phyloP scores from a whole-genome alignment of 83 land plant species.

The Picea mariana region DNA sequence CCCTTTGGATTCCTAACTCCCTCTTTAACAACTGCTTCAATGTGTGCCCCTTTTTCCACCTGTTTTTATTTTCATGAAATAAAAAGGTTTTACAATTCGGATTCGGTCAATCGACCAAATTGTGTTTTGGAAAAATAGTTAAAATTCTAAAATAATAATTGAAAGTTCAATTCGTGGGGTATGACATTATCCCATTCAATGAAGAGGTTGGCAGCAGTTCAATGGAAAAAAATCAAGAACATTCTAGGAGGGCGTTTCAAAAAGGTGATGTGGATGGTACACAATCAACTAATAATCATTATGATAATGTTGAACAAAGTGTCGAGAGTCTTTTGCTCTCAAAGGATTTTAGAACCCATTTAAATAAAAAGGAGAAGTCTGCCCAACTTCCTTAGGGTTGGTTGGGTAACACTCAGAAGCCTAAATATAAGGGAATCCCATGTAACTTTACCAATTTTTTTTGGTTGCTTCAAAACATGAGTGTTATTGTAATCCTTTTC shows the following conservation, averaged over 20 bases:
- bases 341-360: conserved; percentile 11
- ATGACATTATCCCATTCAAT: background rate
- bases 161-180: no score
- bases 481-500: background rate
- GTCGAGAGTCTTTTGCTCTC: background rate
- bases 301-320: background rate
- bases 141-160: no score
- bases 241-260: background rate
- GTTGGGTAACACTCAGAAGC: background rate
- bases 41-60: no score
- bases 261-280: background rate
- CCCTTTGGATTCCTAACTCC: no score
- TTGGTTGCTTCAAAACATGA: background rate
- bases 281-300: background rate
- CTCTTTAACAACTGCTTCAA: no score
- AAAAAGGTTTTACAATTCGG: no score
- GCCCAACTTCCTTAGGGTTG: background rate
- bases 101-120: no score
- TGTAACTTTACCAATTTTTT: background rate
- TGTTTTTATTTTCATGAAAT: no score
- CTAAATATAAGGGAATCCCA: conserved; percentile 12
- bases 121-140: no score
- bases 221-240: background rate
- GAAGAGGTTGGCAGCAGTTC: background rate
- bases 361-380: conserved; percentile 2